Evolutionary conservation across 768 basidiomycete genomes (phyloP).

Genomic region (Suillus paluster): DNA sequence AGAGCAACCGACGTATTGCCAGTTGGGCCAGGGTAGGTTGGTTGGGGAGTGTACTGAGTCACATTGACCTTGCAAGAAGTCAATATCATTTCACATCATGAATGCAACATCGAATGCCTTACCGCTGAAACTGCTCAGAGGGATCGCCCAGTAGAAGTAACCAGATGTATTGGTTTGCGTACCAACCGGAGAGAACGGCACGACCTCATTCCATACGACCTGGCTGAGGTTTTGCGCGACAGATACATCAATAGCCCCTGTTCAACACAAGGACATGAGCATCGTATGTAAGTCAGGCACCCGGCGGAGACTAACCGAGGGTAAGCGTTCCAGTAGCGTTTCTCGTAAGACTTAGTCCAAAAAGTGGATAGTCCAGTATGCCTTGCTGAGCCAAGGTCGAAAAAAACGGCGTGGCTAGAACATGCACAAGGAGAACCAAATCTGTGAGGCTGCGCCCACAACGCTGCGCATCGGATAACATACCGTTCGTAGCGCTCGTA

Average conservation of each 20-base stretch:
- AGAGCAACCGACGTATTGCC: constrained; percentile 65
- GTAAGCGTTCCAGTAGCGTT: constrained; percentile 66
- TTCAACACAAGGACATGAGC: constrained; percentile 1
- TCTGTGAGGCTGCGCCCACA: background rate
- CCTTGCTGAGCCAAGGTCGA: constrained; percentile 64
- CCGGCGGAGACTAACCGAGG: constrained; percentile 48
- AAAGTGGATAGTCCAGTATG: constrained; percentile 72
- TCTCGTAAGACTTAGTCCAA: constrained; percentile 68
- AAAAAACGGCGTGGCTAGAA: constrained; percentile 70
- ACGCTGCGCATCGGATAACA: constrained; percentile 21
- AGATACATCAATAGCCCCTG: constrained; percentile 78
- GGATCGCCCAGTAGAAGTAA: constrained; percentile 79
- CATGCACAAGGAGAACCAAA: background rate
- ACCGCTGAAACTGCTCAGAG: constrained; percentile 60
- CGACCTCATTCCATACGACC: constrained; percentile 76
- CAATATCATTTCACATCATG: constrained; percentile 3
- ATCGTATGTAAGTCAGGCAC: background rate
- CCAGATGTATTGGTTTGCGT: constrained; percentile 62
- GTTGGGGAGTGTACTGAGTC: constrained; percentile 52
- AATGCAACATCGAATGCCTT: constrained; percentile 20
- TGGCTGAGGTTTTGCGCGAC: constrained; percentile 62
- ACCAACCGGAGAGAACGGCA: constrained; percentile 70
- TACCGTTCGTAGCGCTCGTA: constrained; percentile 51
- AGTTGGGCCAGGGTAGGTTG: constrained; percentile 65
- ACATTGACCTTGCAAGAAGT: constrained; percentile 54